Evolutionary conservation across 106 monocot species (phyloP).

Genomic region (Dioscorea alata): DNA sequence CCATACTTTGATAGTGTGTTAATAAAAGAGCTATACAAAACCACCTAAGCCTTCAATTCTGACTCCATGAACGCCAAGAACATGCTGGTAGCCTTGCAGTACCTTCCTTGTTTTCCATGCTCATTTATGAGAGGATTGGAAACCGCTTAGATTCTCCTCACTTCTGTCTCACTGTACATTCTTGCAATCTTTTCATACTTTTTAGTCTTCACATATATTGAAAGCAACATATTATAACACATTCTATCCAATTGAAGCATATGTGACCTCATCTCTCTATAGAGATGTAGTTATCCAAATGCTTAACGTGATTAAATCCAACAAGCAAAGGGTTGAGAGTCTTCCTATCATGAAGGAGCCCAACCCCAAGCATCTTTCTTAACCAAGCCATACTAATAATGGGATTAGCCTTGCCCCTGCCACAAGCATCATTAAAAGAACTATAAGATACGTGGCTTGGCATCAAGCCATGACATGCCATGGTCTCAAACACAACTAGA

Average conservation of each 20-base stretch:
- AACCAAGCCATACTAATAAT: slow-evolving; percentile 49
- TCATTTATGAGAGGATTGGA: slow-evolving; percentile 92
- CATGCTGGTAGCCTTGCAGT: slow-evolving; percentile 66
- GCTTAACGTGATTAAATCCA: slow-evolving; percentile 78
- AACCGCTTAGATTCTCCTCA: slow-evolving; percentile 60
- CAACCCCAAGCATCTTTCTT: slow-evolving; percentile 70
- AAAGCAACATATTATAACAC: slow-evolving; percentile 88
- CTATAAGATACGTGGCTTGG: slow-evolving; percentile 84
- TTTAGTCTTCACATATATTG: slow-evolving; percentile 73
- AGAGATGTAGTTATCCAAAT: slow-evolving; percentile 57
- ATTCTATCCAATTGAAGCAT: slow-evolving; percentile 65
- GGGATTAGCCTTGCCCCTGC: slow-evolving; percentile 63
- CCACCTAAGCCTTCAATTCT: slow-evolving; percentile 84
- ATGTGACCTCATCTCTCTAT: slow-evolving; percentile 62
- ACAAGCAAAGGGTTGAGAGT: slow-evolving; percentile 93
- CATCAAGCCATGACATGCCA: slow-evolving; percentile 53
- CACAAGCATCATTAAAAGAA: slow-evolving; percentile 83
- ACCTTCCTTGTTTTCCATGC: slow-evolving; percentile 88
- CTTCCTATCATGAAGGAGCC: slow-evolving; percentile 73
- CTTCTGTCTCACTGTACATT: slow-evolving; percentile 68
- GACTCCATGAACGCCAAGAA: slow-evolving; percentile 74
- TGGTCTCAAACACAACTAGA: slow-evolving; percentile 50
- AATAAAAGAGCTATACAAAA: slow-evolving; percentile 85
- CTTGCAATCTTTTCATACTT: slow-evolving; percentile 63
- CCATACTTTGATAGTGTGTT: slow-evolving; percentile 92